Evolutionary conservation across 106 monocot species (phyloP).

Genomic region (Iris macrosiphon): DNA sequence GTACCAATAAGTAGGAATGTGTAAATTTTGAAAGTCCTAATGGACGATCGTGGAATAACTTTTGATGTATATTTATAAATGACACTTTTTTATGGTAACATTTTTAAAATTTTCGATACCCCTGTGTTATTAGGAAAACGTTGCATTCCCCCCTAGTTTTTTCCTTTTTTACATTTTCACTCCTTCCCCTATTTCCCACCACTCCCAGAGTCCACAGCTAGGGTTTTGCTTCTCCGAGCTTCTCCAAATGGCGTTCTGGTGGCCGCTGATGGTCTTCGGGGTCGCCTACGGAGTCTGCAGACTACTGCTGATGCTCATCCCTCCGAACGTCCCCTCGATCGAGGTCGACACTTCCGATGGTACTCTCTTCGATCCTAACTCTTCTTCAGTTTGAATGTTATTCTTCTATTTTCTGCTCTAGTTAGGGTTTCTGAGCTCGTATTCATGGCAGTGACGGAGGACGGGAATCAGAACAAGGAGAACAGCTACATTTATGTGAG

Average conservation of each 20-base stretch:
- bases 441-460: conserved; percentile 47
- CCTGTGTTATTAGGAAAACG: no score
- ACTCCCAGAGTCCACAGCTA: neutral
- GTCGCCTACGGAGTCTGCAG: conserved; percentile 68
- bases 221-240: conserved; percentile 1
- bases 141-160: neutral
- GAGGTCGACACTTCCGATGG: conserved; percentile 98
- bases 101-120: no score
- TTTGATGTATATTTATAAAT: no score
- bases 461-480: conserved; percentile 72
- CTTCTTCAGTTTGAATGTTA: neutral
- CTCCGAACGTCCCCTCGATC: conserved; percentile 92
- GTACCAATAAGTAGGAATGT: no score
- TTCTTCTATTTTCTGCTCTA: neutral
- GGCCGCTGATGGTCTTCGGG: conserved; percentile 74
- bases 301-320: conserved; percentile 86
- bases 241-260: conserved; percentile 78
- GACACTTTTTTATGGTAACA: no score
- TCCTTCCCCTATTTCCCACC: neutral
- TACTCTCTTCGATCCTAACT: conserved; percentile 5
- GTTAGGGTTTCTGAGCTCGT: conserved; percentile 3
- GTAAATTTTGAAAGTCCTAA: no score
- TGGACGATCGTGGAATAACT: no score
- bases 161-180: neutral
- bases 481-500: conserved; percentile 98